Conservation (phyloP, 1,139 yeast species). For the Blastobotrys arbuscula region DNA sequence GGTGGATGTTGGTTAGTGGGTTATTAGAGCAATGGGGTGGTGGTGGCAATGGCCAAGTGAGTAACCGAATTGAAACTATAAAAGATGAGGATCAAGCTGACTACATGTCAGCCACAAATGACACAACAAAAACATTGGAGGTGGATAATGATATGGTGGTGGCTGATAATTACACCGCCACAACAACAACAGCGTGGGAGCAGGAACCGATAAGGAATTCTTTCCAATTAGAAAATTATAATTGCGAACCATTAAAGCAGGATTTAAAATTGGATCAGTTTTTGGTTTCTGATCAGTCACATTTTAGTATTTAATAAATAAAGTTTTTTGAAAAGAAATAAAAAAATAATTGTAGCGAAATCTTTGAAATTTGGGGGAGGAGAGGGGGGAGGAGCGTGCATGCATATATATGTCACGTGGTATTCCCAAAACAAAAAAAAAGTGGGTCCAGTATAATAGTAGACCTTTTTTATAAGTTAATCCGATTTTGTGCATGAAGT, state of each 20-base stretch:
- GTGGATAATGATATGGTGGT: background rate
- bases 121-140: background rate
- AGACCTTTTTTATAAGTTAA: too few relatives aligned
- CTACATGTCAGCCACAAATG: background rate
- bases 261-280: background rate
- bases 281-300: background rate
- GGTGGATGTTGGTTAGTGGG: constrained; percentile 6
- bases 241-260: background rate
- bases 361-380: too few relatives aligned
- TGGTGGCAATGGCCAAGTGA: background rate
- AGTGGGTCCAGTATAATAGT: too few relatives aligned
- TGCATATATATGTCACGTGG: too few relatives aligned
- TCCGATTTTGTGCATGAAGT: too few relatives aligned
- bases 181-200: background rate
- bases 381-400: too few relatives aligned
- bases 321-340: too few relatives aligned
- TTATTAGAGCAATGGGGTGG: constrained; percentile 1
- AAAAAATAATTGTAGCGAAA: too few relatives aligned
- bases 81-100: background rate
- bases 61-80: background rate
- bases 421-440: too few relatives aligned
- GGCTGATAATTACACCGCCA: background rate
- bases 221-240: constrained; percentile 1
- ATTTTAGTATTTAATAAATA: background rate
- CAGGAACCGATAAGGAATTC: background rate